Evolutionary conservation across 305 asterid genomes (phyloP), one percentile per base, ranked within the genome.

Genomic region (Salvia sclarea): DNA sequence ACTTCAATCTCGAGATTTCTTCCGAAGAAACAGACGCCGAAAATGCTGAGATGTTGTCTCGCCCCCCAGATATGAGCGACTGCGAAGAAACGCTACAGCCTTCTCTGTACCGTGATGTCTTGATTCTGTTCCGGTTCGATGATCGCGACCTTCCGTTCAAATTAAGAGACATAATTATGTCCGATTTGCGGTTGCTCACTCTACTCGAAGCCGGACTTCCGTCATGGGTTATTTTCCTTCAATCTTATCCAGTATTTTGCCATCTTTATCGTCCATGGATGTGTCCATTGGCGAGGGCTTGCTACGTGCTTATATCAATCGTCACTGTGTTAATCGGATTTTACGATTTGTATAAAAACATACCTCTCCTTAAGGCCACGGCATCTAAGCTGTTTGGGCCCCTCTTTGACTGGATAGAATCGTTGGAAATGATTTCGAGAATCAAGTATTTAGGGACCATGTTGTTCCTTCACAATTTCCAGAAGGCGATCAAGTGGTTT

Each of bases 191-290:
- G 66, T 77, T 95, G 61, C 98, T 91, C 63, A 91, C 95, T 64
- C 83, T 91, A 55, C 83, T 91, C 57, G 99, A 95, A 80, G 85
- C 96, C 33, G 99, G 99, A 18, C 97, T 95, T 79, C 99, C 99
- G 28, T 86, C 98, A 45, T 95, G 99, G 99, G 98, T 89, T 64
- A 80, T 91, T 66, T 91, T 95, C 83, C 92, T 91, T 70, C 99
- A 95, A 70, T 91, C 99, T 37, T 95, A 95, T 78, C 99, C 99
- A 3, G 90, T 82, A 28, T 85, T 95, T 80, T 85, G 88, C 82
- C 90, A 86, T 82, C 64, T 95, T 68, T 91, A 95, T 69, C 96
- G 98, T 44, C 99, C 99, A 8, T 95, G 98, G 99, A 95, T 95
- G 99, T 95, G 97, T 67, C 98, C 97, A 74, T 77, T 91, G 68